Base-by-base conservation (phyloP, 345 rosid genomes). In the Aegle marmelos region DNA sequence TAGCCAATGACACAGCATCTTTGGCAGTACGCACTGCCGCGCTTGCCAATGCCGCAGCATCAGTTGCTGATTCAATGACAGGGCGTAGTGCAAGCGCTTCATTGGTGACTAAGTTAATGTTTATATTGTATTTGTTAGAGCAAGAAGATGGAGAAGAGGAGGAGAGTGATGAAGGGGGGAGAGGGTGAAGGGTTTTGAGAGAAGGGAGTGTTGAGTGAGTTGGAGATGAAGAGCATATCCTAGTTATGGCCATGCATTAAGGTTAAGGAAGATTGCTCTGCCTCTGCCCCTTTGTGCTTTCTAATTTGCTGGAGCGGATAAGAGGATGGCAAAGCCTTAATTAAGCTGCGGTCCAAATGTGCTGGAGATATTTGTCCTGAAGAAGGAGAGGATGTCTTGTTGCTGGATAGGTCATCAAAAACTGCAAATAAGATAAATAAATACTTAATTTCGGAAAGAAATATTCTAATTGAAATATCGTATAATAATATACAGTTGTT, bases 191-290 rank as follows among this genome's bases (percentile, higher is more conserved):
- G 68, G 80, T 30, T 65, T 85, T 87, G 81, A 83, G 83, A 63
- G 81, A 78, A 0, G 88, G 83, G 64, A 82, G 5, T 58, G 85
- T 59, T 37, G 78, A 67, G 31, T 27, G 75, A 25, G 70, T 50
- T 48, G 89, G 76, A 76, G 89, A 82, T 70, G 89, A 83, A 2
- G 91, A 81, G 33, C 79, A 82, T 73, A 85, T 74, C 73, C 79
- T 76, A 21, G 87, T 71, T 34, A 85, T 78, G 70, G 87, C 88
- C 70, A 88, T 86, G 67, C 85, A 61, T 33, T 27, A 27, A 30
- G 27, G 22, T 8, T 50, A 45, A 45, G 13, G n/a, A 34, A 22
- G 48, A 56, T 31, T 70, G 16, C 17, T 36, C 17, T 72, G 50
- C 50, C 17, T 45, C 50, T 45, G 50, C 50, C 50, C 13, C 50